Base-by-base conservation (phyloP, 257 asterid species). In the Capsicum rhomboideum region DNA sequence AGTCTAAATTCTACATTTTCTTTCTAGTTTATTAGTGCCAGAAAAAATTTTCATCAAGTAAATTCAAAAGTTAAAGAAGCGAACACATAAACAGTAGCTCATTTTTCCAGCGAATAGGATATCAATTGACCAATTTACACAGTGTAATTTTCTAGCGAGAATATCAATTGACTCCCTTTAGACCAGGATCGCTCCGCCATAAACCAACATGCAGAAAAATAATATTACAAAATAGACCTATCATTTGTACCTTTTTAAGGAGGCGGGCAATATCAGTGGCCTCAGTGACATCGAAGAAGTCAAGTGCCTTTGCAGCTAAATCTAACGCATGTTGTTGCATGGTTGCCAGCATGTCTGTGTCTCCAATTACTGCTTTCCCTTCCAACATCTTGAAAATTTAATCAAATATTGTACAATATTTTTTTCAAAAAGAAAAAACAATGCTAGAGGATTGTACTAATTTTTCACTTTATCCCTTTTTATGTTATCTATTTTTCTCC, bases 241-340 rank as follows among this genome's bases (percentile, higher is more conserved):
- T n/a, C n/a, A 52, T 26, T 14, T 26, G 21, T 40, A 90, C 97
- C 97, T 94, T 89, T 82, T 94, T 94, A 21, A 94, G 91, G 85
- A 91, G 89, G 44, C 96, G 90, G 21, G 99, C 99, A 26, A 95
- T 95, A 17, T 93, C 90, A 29, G 97, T 95, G 80, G 97, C 86
- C 58, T 95, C 96, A 1, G 91, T 95, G 89, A 94, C 96, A 85
- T 95, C 98, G n/a, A 93, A 94, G 91, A 78, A 88, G 77, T 95
- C 99, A 50, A 95, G 98, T 10, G 99, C 97, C 78, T 93, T 92
- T 20, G 99, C 93, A 28, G 97, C 97, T 58, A 95, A 88, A 88
- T 91, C 83, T 80, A 94, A 97, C 13, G 98, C 98, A 85, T 92
- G 92, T 68, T 88, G 89, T 77, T 94, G 97, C 97, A 91, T 91